Evolutionary conservation across 2,329 filamentous ascomycete species (phyloP).

Genomic region (Dryadomyces sulphureus): DNA sequence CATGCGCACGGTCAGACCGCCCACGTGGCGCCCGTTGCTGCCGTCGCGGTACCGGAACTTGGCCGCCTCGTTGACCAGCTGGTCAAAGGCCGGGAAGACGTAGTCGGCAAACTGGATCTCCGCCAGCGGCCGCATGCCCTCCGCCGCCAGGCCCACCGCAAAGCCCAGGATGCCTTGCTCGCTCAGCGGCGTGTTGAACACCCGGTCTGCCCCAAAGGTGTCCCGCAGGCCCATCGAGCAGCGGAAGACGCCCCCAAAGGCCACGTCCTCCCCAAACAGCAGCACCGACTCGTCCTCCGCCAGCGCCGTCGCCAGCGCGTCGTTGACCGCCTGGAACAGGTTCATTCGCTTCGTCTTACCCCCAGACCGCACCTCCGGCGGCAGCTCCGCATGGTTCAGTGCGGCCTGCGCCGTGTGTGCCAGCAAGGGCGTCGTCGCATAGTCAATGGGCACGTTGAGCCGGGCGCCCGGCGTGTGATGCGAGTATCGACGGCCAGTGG

Average conservation of each 20-base stretch:
- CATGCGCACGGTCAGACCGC: conserved; percentile 79
- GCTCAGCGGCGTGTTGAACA: conserved; percentile 91
- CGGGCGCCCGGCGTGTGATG: conserved; percentile 7
- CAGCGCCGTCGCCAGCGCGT: conserved; percentile 70
- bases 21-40: conserved; percentile 41
- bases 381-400: conserved; percentile 57
- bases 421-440: conserved; percentile 65
- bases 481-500: background rate
- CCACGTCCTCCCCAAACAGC: conserved; percentile 91
- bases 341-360: conserved; percentile 71
- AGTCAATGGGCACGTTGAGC: conserved; percentile 81
- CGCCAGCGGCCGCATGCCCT: conserved; percentile 84
- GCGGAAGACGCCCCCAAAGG: conserved; percentile 91
- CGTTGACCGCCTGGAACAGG: conserved; percentile 86
- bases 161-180: conserved; percentile 95
- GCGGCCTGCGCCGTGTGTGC: conserved; percentile 64
- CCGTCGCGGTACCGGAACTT: conserved; percentile 73
- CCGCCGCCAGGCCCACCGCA: conserved; percentile 74
- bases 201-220: conserved; percentile 72
- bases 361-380: conserved; percentile 47
- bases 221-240: conserved; percentile 84
- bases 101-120: conserved; percentile 97
- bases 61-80: conserved; percentile 84
- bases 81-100: conserved; percentile 83
- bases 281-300: conserved; percentile 73